Conservation (phyloP, 2,329 filamentous ascomycete genomes). For the Huntiella decipiens region DNA sequence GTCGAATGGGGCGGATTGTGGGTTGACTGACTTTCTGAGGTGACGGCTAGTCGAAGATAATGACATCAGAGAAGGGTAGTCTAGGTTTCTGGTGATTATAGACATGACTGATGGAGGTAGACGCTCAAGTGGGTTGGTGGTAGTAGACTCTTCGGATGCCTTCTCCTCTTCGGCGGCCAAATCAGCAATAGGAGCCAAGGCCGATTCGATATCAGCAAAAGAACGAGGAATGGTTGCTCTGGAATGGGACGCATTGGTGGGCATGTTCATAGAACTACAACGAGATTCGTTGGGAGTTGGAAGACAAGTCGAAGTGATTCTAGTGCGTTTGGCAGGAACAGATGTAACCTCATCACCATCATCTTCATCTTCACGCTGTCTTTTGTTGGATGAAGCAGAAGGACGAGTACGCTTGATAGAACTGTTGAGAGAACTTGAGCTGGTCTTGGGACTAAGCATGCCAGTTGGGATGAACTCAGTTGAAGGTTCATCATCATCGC, state of each 20-base stretch:
- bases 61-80: slow-evolving; percentile 24
- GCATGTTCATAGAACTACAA: slow-evolving; percentile 9
- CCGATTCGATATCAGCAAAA: slow-evolving; percentile 8
- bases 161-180: not conserved
- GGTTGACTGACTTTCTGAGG: slow-evolving; percentile 19
- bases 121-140: slow-evolving; percentile 15
- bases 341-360: slow-evolving; percentile 4
- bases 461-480: not conserved
- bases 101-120: slow-evolving; percentile 19
- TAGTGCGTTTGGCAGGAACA: slow-evolving; percentile 6
- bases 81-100: slow-evolving; percentile 19
- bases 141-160: not conserved
- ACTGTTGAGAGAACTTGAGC: slow-evolving; percentile 2
- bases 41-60: slow-evolving; percentile 21
- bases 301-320: slow-evolving; percentile 6
- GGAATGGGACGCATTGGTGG: not conserved
- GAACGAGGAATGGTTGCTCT: slow-evolving; percentile 8
- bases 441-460: slow-evolving; percentile 7
- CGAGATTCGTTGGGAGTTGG: slow-evolving; percentile 10
- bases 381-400: slow-evolving; percentile 1
- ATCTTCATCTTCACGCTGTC: not conserved
- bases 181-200: slow-evolving; percentile 7
- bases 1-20: slow-evolving; percentile 17
- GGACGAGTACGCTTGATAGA: slow-evolving; percentile 1
- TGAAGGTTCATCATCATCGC: not conserved